Evolutionary conservation across 2,329 filamentous ascomycete genomes (phyloP), one percentile per base, ranked within the genome.

Genomic region (Microdochium trichocladiopsis): DNA sequence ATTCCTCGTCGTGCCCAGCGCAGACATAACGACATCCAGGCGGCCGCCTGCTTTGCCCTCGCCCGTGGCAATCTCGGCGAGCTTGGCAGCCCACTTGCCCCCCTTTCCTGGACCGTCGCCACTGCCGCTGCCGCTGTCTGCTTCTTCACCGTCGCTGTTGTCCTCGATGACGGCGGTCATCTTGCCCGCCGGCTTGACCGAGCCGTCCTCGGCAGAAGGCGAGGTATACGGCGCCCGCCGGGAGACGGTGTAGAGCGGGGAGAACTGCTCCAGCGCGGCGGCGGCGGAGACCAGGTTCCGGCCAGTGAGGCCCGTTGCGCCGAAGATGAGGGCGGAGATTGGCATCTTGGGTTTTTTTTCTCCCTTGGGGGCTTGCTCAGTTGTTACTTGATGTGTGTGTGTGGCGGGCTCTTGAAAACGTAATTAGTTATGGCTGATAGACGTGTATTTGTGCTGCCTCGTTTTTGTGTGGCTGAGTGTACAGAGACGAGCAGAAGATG

Each of bases 1-100:
- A 0, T 75, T 86, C 49, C 84, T 82, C 0, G 92, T 96, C 2
- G 90, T 96, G 53, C 86, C 93, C 1, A 96, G 78, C 1, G 82
- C 82, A 2, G 88, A 91, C 71, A 93, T 83, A 72, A 94, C 85
- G 57, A 87, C 73, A 1, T 74, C 66, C 0, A 88, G 84, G 21
- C 41, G n/a, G 12, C 41, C 14, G 22, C 41, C 41, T 22, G 3
- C 41, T 8, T 18, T 8, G 21, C 41, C 41, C 21, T 6, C 41
- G 21, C 41, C 28, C 8, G 84, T 80, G 0, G 71, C 63, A 47
- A 87, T 69, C 31, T 73, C 69, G 6, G 75, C 64, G 49, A 94
- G 77, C 59, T 78, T 71, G 10, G 74, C 59, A 2, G 82, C 71
- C 92, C 91, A 96, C 63, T 79, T 77, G 8, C 41, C 18, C 4